A percentile compares a stretch with the other conserved stretches of the same genome.
Conservation (phyloP, 2,329 filamentous ascomycete genomes). For the Graphilbum ipis-grandicollis region DNA sequence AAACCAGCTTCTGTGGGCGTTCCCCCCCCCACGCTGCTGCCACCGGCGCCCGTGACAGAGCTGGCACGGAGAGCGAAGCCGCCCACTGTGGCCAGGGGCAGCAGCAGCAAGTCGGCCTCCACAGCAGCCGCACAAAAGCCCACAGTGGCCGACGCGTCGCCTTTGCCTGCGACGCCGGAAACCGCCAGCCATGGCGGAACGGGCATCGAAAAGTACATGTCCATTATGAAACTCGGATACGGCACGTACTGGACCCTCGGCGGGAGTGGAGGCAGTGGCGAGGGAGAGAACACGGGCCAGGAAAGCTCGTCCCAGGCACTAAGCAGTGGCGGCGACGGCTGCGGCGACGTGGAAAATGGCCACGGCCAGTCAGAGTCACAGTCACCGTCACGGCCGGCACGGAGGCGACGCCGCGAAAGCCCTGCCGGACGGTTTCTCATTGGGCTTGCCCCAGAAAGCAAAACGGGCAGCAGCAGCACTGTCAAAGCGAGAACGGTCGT, state of each 20-base stretch:
- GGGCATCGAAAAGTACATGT: constrained; percentile 39
- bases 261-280: background rate
- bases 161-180: too few species aligned
- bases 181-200: constrained; percentile 17
- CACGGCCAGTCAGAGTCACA: too few species aligned
- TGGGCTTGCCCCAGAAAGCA: constrained; percentile 48
- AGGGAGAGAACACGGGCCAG: background rate
- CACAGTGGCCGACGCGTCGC: too few species aligned
- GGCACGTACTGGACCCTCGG: constrained; percentile 47
- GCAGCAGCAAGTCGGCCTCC: background rate
- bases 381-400: background rate
- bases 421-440: constrained; percentile 40
- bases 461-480: background rate
- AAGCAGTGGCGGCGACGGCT: background rate
- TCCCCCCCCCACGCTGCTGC: constrained; percentile 5
- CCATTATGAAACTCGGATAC: constrained; percentile 49
- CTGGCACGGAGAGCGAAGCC: constrained; percentile 6
- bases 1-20: background rate
- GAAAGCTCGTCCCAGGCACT: background rate
- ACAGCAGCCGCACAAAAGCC: background rate
- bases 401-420: background rate
- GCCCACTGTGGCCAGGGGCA: background rate
- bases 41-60: constrained; percentile 10
- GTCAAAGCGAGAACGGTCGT: constrained; percentile 41
- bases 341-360: too few species aligned